These are phyloP conservation scores for Salix caprea DNA, from an alignment of 345 rosid species.

Conservation along the genomic window DNA sequence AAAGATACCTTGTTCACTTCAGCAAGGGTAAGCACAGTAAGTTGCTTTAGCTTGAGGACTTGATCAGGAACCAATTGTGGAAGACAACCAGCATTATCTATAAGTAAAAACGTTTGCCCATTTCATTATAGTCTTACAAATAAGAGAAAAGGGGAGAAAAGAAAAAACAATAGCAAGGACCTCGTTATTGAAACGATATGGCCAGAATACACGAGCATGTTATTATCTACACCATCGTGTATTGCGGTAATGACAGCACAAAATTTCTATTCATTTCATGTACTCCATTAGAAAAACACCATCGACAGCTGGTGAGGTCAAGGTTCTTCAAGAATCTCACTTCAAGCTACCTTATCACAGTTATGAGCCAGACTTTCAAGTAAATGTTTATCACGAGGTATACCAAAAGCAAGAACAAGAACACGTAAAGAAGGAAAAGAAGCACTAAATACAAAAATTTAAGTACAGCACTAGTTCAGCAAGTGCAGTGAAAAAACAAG, in stretches of 20 bases:
- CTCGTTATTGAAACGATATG: neutral
- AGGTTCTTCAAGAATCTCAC: neutral
- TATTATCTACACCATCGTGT: neutral
- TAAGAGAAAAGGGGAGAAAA: neutral
- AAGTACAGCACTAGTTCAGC: neutral
- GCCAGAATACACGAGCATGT: neutral
- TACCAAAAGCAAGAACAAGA: neutral
- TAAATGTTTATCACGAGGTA: neutral
- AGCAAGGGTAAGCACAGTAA: conserved; percentile 88
- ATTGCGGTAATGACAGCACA: neutral
- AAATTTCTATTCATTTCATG: neutral
- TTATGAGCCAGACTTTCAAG: neutral
- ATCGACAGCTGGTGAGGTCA: neutral
- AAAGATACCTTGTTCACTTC: conserved; percentile 72
- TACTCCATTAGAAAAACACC: neutral
- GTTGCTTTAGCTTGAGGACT: conserved; percentile 85
- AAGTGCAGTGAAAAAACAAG: neutral
- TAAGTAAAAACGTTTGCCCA: conserved; percentile 13
- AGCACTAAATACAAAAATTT: neutral
- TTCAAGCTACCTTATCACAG: neutral
- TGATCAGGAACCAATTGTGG: conserved; percentile 72
- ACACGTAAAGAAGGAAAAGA: neutral
- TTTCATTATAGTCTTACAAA: neutral
- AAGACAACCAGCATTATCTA: conserved; percentile 56
- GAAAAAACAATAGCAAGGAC: neutral